phyloP scores from a whole-genome alignment of 352 stramenopile genomes.

The Phytopythium litorale region DNA sequence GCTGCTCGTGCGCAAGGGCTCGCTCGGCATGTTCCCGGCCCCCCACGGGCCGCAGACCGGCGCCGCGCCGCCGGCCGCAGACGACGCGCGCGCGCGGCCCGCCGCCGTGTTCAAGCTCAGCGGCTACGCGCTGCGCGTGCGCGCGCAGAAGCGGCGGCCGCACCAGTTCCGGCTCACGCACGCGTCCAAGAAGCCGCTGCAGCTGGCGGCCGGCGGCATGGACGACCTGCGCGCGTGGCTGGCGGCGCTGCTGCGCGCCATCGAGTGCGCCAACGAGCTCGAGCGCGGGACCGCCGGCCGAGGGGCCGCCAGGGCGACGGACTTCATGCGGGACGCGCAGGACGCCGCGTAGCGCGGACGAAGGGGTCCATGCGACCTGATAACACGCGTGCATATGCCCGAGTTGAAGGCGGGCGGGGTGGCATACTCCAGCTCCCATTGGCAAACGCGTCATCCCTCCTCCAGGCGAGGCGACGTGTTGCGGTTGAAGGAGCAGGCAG shows the following conservation, averaged over 20 bases:
- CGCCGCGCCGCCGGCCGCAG: not conserved
- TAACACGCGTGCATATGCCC: too few relatives aligned
- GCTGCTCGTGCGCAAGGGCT: constrained; percentile 67
- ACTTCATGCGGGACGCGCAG: too few relatives aligned
- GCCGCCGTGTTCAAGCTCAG: constrained; percentile 66
- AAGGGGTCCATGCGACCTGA: not conserved
- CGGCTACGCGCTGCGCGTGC: constrained; percentile 62
- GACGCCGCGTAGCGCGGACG: not conserved
- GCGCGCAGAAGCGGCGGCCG: constrained; percentile 52
- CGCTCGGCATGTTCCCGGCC: constrained; percentile 58
- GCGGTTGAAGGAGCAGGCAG: too few relatives aligned
- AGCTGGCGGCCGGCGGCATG: constrained; percentile 52
- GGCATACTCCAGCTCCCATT: too few relatives aligned
- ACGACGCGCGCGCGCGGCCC: constrained; percentile 33
- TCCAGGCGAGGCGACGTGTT: too few relatives aligned
- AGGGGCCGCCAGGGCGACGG: too few relatives aligned
- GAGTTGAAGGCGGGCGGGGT: too few relatives aligned
- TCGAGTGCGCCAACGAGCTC: constrained; percentile 53
- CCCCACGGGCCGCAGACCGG: constrained; percentile 4
- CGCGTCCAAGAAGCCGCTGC: constrained; percentile 51
- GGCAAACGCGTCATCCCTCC: too few relatives aligned
- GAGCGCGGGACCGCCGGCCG: constrained; percentile 20
- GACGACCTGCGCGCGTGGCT: constrained; percentile 75
- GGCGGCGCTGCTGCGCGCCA: constrained; percentile 47
- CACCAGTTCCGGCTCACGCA: constrained; percentile 63